Evolutionary conservation across 2,329 filamentous ascomycete genomes (phyloP), one percentile per base, ranked within the genome.

Genomic region (Pseudogymnoascus sp.): DNA sequence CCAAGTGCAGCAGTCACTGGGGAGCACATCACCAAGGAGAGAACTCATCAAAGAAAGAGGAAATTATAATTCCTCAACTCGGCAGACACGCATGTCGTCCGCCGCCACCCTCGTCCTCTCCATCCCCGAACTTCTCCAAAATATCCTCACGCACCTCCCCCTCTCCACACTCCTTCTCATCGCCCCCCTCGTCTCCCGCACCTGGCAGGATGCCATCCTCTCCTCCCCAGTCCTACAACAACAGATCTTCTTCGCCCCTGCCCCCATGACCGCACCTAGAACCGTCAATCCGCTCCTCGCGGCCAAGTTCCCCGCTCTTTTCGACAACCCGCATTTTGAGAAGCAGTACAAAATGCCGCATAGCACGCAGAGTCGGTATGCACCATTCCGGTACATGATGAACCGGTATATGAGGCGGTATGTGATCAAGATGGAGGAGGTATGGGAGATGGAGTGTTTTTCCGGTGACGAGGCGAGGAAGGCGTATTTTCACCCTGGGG

Each of bases 391-490:
- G 9, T 54, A 54, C 28, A 54, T 54, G 47, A 18, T 54, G 47
- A 54, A 54, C 18, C 25, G 47, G 28, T 54, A 54, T 20, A 33
- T 54, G 28, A 33, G 47, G 28, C 47, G 25, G 16, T 54, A 54
- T 20, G 47, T 54, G 47, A 16, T 54, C 4, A 54, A 54, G 47
- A 33, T 54, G 47, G 28, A 54, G 28, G 47, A 54, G 5, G 16
- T 54, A 22, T 54, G 47, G 47, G 47, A 54, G 47, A 54, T 54
- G 47, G n/a, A 33, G 47, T 54, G 47, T 54, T 54, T 54, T 20
- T 14, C 28, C 5, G 14, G 47, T 8, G 47, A 54, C 0, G 28
- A 18, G 47, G 47, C 47, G 9, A 54, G 16, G 47, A n/a, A 14
- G 25, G 28, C 9, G 28, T 54, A 12, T 3, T 54, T 54, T 33